Evolutionary conservation across 176 grass and related monocot genomes (phyloP), one percentile per base, ranked within the genome.

Genomic region (Carex pumila): DNA sequence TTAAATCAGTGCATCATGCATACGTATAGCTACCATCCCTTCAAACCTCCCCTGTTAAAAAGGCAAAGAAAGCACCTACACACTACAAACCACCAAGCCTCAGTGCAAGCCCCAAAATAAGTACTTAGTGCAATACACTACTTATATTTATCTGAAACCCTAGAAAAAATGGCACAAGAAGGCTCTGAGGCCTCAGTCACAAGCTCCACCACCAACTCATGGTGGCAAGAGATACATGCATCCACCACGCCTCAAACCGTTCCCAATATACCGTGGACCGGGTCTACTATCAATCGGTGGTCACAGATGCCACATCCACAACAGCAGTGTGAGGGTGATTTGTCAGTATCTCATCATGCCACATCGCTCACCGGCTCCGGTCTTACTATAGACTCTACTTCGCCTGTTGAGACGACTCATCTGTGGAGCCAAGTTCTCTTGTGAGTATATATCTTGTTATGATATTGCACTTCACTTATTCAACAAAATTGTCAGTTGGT

Each of bases 401-500:
- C 22, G 9, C 79, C 80, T 69, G 82, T 75, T 29, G 90, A 97
- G 88, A 94, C 87, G 87, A 94, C 87, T 91, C 87, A 97, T 81
- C 83, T 94, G 36, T 97, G 92, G 94, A 97, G 83, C 81, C 94
- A 97, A 83, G 92, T 92, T 81, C 59, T 92, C 61, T 81, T 97
- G 94, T 97, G 22, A 94, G 94, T 94, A 83, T 53, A 5, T 55
- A 17, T 34, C 56, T 29, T 34, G 12, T 52, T 75, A 54, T 12
- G 12, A 77, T 57, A 54, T 75, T 30, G 15, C 13, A 53, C 5
- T 14, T 53, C 12, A 25, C 13, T 71, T 71, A 39, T 19, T 47
- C 68, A 19, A 71, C 19, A 45, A 7, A 45, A 45, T 47, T 71
- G 18, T 65, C 25, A 25, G 2, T 25, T 11, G 22, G 3, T 63